These are phyloP conservation scores for Zelopaecilomyces penicillatus DNA, from an alignment of 2,329 filamentous ascomycete genomes.

Conservation along the genomic window DNA sequence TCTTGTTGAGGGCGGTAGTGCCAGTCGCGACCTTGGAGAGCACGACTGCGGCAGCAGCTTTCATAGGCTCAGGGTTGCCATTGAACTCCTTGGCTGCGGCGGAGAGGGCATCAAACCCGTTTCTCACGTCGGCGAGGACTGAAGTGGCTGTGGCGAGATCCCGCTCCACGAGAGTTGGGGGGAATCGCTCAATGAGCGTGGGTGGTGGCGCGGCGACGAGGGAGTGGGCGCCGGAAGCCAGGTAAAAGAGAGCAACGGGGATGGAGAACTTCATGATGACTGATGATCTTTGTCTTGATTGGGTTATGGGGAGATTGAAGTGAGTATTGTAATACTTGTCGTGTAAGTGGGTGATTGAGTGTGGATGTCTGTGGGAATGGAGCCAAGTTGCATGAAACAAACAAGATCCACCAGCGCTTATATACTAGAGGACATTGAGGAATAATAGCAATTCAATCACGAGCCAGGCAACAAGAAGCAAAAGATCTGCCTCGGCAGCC, in stretches of 20 bases:
- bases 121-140: constrained; percentile 9
- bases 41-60: constrained; percentile 2
- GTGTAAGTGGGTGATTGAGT: no score
- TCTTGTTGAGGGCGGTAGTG: constrained; percentile 3
- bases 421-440: no score
- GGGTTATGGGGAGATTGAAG: no score
- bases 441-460: no score
- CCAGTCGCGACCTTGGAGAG: constrained; percentile 8
- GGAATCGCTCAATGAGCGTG: constrained; percentile 1
- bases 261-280: constrained; percentile 9
- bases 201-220: constrained; percentile 5
- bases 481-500: no score
- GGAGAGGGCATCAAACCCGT: constrained; percentile 5
- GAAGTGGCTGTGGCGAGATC: constrained; percentile 8
- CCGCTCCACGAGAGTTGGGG: constrained; percentile 6
- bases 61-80: constrained; percentile 5
- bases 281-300: no score
- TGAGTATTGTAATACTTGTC: no score
- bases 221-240: constrained; percentile 5
- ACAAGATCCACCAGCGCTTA: no score
- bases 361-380: no score
- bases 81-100: constrained; percentile 6
- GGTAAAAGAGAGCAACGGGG: constrained; percentile 5
- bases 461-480: no score
- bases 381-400: no score